These are phyloP conservation scores for Marasmius sp. DNA, from an alignment of 1,284 basidiomycete species.

Conservation along the genomic window DNA sequence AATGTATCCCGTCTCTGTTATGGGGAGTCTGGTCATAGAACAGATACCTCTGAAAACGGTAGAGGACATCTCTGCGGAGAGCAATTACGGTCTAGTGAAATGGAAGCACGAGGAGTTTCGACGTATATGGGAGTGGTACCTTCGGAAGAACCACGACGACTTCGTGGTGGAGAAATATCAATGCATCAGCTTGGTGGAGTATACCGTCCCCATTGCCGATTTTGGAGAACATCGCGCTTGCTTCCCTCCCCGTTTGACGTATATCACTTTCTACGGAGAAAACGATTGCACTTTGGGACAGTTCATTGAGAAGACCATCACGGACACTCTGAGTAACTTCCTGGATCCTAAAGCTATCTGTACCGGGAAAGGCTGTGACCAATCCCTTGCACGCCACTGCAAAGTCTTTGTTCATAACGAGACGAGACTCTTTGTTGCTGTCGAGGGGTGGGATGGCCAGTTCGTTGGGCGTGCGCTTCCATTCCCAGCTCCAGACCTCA, in stretches of 20 bases:
- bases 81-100: constrained; percentile 67
- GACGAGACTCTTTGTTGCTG: constrained; percentile 79
- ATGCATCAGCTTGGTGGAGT: constrained; percentile 77
- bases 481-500: constrained; percentile 63
- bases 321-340: constrained; percentile 68
- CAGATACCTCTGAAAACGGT: constrained; percentile 47
- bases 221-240: constrained; percentile 66
- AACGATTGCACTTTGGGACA: constrained; percentile 92
- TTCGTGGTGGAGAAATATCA: constrained; percentile 94
- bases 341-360: constrained; percentile 77
- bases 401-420: constrained; percentile 89
- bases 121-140: constrained; percentile 91
- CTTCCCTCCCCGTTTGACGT: constrained; percentile 66
- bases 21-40: constrained; percentile 25
- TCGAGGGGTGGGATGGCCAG: constrained; percentile 84
- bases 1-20: neutral
- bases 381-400: constrained; percentile 83
- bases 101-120: constrained; percentile 84
- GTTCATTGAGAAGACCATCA: constrained; percentile 82
- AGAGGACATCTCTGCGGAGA: constrained; percentile 69
- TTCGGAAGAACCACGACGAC: constrained; percentile 78
- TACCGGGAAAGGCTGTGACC: constrained; percentile 80
- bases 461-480: constrained; percentile 57
- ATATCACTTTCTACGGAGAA: constrained; percentile 89
- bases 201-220: constrained; percentile 71